These are phyloP conservation scores for Pseudohalonectria lignicola DNA, from an alignment of 2,329 filamentous ascomycete species.

Conservation along the genomic window DNA sequence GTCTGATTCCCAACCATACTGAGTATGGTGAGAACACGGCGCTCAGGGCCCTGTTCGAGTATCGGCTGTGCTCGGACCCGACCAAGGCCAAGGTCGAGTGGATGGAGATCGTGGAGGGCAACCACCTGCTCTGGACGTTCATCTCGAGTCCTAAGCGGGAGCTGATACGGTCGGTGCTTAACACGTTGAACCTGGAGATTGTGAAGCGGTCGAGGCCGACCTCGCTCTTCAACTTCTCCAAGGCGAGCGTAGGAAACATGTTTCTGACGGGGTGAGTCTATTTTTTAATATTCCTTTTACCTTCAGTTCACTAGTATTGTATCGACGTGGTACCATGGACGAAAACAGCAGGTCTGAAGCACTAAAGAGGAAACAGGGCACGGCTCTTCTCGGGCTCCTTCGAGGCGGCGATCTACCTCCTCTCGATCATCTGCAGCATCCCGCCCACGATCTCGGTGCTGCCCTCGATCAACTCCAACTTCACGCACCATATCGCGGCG, in stretches of 20 bases:
- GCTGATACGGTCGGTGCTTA: constrained; percentile 66
- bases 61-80: constrained; percentile 59
- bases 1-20: constrained; percentile 63
- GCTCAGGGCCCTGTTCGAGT: constrained; percentile 77
- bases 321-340: too few relatives aligned
- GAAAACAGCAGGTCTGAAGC: too few relatives aligned
- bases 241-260: constrained; percentile 66
- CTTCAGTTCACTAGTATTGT: background rate
- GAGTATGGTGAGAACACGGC: constrained; percentile 56
- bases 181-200: constrained; percentile 66
- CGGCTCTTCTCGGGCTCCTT: constrained; percentile 87
- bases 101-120: constrained; percentile 79
- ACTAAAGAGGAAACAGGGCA: too few relatives aligned
- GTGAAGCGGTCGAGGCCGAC: constrained; percentile 63
- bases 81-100: constrained; percentile 62
- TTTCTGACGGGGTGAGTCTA: constrained; percentile 56
- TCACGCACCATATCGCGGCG: constrained; percentile 88
- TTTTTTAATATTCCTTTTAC: background rate
- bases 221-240: constrained; percentile 67
- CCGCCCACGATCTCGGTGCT: constrained; percentile 67
- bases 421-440: constrained; percentile 79
- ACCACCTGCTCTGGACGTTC: constrained; percentile 62
- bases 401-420: constrained; percentile 82
- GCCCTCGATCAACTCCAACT: constrained; percentile 89
- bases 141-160: constrained; percentile 65